Conservation (phyloP, 371 early-diverging fungal species). For the Mortierella sp. region DNA sequence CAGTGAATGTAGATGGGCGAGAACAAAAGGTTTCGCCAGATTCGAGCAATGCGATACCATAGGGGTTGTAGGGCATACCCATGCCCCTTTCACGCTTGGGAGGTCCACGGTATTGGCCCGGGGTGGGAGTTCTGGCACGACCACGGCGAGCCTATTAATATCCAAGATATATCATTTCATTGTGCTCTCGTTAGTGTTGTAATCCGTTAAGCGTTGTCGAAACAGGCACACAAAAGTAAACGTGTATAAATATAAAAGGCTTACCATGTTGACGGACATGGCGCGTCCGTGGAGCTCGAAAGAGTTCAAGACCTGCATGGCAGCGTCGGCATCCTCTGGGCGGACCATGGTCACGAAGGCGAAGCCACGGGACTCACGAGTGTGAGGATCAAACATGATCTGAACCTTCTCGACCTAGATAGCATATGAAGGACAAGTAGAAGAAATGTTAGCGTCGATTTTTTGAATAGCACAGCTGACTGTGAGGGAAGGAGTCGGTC, state of each 20-base stretch:
- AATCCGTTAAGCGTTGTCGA: not conserved
- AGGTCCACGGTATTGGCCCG: slow-evolving; percentile 90
- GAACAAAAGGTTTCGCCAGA: slow-evolving; percentile 41
- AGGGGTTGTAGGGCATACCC: slow-evolving; percentile 41
- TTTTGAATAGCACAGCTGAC: not conserved
- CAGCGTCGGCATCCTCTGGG: slow-evolving; percentile 82
- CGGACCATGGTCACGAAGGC: slow-evolving; percentile 87
- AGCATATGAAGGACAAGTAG: not conserved
- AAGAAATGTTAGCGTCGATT: not conserved
- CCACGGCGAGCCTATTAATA: slow-evolving; percentile 74
- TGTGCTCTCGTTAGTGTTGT: not conserved
- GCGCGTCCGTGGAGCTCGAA: slow-evolving; percentile 81
- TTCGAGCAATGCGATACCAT: slow-evolving; percentile 17
- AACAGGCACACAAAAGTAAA: not conserved
- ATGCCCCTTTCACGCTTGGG: slow-evolving; percentile 66
- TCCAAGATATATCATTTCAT: not conserved
- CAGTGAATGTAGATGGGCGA: slow-evolving; percentile 13
- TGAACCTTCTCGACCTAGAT: slow-evolving; percentile 76
- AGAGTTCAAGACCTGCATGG: slow-evolving; percentile 69
- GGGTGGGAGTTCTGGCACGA: slow-evolving; percentile 87
- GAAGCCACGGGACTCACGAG: slow-evolving; percentile 87
- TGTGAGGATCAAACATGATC: slow-evolving; percentile 87
- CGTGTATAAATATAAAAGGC: not conserved
- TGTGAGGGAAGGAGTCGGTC: not conserved
- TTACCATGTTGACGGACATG: slow-evolving; percentile 83